Evolutionary conservation across 2,329 filamentous ascomycete species (phyloP), one percentile per base, ranked within the genome.

Genomic region (Arthroderma sp.): DNA sequence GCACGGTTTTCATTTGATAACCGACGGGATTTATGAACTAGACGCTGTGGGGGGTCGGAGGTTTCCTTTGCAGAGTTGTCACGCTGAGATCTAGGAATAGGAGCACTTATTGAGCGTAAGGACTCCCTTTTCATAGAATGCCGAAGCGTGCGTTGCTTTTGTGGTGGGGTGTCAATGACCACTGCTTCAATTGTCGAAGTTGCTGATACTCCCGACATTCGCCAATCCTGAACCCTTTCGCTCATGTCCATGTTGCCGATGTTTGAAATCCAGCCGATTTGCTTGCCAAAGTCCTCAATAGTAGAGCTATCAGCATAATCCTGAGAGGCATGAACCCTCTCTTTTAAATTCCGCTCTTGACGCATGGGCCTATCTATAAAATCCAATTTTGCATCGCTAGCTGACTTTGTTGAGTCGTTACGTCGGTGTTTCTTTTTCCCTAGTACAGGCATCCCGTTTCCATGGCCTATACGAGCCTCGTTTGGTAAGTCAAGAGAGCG

Each of bases 101-200:
- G 66, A 7, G 66, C 69, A 48, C 66, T 66, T 39, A 65, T 67
- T 42, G 66, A 68, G 15, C 70, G 68, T 32, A 75, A 59, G 2
- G 73, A 73, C 45, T 66, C 57, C 48, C 72, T 72, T 57, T 71
- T 76, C 38, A 68, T 70, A 4, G 68, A 69, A 54, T 77, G 74
- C 42, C 75, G 70, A 42, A 78, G 58, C 1, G 65, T 69, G 36
- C 61, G 63, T 43, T 58, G 64, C 33, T 65, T 60, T 48, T 64
- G 66, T 34, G 66, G 69, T 3, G 70, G 68, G 10, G 66, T 66
- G 11, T 72, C 65, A 38, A 77, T 66, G 29, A 78, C 72, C 54
- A 74, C 65, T 8, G 71, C 74, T 59, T 75, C 72, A 10, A 77
- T 63, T 0, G 73, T 74, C 4, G 74, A 77, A 7, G 68, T 65